These are phyloP conservation scores for Schizophyllum amplum DNA, from an alignment of 1,284 basidiomycete genomes.

Conservation along the genomic window DNA sequence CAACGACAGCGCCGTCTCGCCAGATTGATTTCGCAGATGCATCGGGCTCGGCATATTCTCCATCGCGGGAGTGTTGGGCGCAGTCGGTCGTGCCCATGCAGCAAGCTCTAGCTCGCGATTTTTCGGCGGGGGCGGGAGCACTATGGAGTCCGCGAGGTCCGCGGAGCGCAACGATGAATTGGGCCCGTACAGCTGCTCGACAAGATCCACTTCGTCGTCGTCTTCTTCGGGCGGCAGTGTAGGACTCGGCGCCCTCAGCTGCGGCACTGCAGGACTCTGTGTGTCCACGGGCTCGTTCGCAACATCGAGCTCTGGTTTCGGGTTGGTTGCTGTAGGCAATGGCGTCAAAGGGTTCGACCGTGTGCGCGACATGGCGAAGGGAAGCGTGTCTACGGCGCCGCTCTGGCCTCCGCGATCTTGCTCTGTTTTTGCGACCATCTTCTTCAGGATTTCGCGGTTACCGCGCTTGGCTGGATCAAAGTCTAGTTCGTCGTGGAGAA, in stretches of 20 bases:
- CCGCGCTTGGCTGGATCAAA: constrained; percentile 83
- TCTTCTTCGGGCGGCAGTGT: constrained; percentile 28
- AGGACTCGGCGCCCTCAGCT: constrained; percentile 1
- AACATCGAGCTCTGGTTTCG: constrained; percentile 15
- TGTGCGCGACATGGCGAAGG: constrained; percentile 23
- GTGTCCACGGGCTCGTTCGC: constrained; percentile 7
- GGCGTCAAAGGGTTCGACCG: constrained; percentile 12
- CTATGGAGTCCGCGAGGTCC: constrained; percentile 74
- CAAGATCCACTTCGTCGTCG: constrained; percentile 88
- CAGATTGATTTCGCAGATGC: constrained; percentile 9
- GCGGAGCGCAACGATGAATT: constrained; percentile 67
- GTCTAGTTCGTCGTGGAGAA: constrained; percentile 86
- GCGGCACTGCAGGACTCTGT: not conserved
- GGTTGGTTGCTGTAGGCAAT: constrained; percentile 10
- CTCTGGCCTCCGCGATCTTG: constrained; percentile 74
- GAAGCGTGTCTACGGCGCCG: constrained; percentile 42
- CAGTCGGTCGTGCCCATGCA: constrained; percentile 69
- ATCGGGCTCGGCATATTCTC: constrained; percentile 20
- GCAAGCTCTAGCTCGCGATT: constrained; percentile 84
- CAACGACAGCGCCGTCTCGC: constrained; percentile 39
- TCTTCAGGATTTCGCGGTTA: constrained; percentile 83
- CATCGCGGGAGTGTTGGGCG: constrained; percentile 32
- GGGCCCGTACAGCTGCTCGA: constrained; percentile 86
- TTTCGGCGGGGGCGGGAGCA: constrained; percentile 74
- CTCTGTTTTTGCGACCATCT: constrained; percentile 47